Conservation (phyloP, 2,329 filamentous ascomycete species). For the Aschersonia sp. region DNA sequence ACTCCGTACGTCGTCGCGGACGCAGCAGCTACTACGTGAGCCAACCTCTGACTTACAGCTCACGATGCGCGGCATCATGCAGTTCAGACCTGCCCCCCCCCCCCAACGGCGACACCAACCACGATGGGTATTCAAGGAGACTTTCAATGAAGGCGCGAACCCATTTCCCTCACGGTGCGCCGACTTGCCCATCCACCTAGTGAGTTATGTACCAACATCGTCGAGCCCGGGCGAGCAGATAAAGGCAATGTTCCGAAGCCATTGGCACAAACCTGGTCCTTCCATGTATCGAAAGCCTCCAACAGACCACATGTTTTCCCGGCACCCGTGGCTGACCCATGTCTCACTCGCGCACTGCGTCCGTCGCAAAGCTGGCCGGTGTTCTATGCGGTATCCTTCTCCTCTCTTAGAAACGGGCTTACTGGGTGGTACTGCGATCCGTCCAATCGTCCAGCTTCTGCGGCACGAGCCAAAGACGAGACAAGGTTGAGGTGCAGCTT, state of each 20-base stretch:
- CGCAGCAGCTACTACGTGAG: too few species aligned
- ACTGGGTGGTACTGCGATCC: background rate
- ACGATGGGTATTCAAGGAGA: background rate
- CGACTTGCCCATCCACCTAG: too few species aligned
- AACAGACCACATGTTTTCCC: background rate
- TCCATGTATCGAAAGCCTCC: too few species aligned
- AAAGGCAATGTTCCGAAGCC: too few species aligned
- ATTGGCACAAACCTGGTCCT: too few species aligned
- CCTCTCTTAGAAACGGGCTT: background rate
- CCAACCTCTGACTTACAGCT: slow-evolving; percentile 1
- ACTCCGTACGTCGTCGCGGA: background rate
- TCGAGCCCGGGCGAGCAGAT: too few species aligned
- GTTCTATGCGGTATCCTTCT: background rate
- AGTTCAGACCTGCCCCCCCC: background rate
- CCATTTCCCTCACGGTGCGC: too few species aligned
- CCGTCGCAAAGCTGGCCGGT: slow-evolving; percentile 4
- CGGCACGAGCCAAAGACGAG: background rate
- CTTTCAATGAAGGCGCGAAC: too few species aligned
- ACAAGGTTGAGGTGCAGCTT: background rate
- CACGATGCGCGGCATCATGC: background rate
- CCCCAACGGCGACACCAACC: background rate
- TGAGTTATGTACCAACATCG: too few species aligned
- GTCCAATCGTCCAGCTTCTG: background rate
- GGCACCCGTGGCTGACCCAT: slow-evolving; percentile 4
- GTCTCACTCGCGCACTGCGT: slow-evolving; percentile 6